Percentiles rank a stretch among this genome's conserved stretches.
Conservation (phyloP, 805 yeast species). For the Yamadazyma scolyti region DNA sequence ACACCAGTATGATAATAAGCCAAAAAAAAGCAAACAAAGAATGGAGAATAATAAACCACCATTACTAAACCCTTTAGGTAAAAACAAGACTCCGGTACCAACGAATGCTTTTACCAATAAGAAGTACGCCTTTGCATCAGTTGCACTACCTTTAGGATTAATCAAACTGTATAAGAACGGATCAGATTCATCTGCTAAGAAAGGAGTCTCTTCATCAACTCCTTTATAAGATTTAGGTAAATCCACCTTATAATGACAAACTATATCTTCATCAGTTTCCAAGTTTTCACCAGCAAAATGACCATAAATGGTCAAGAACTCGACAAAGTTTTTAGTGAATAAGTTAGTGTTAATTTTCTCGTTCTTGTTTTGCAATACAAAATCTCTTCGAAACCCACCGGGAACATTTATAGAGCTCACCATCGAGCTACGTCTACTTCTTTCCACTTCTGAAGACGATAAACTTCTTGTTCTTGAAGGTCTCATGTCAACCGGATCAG, state of each 20-base stretch:
- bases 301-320: constrained; percentile 74
- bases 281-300: constrained; percentile 84
- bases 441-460: constrained; percentile 19
- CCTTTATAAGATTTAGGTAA: constrained; percentile 11
- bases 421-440: constrained; percentile 51
- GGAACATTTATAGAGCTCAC: constrained; percentile 74
- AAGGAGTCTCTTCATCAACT: constrained; percentile 20
- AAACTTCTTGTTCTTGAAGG: constrained; percentile 18
- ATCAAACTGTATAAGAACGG: constrained; percentile 12
- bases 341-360: constrained; percentile 28
- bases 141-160: constrained; percentile 58
- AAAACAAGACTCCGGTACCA: constrained; percentile 71
- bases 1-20: constrained; percentile 74
- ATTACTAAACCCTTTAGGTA: constrained; percentile 67
- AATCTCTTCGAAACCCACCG: constrained; percentile 80
- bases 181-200: constrained; percentile 11
- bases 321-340: constrained; percentile 69
- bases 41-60: constrained; percentile 68
- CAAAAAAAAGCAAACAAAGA: constrained; percentile 53
- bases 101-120: constrained; percentile 69
- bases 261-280: constrained; percentile 61
- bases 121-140: constrained; percentile 69
- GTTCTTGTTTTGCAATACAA: constrained; percentile 29
- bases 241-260: constrained; percentile 41
- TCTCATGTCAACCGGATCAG: constrained; percentile 9